Evolutionary conservation across 176 grass and related monocot species (phyloP), one percentile per base, ranked within the genome.

Genomic region (Triticum monococcum): DNA sequence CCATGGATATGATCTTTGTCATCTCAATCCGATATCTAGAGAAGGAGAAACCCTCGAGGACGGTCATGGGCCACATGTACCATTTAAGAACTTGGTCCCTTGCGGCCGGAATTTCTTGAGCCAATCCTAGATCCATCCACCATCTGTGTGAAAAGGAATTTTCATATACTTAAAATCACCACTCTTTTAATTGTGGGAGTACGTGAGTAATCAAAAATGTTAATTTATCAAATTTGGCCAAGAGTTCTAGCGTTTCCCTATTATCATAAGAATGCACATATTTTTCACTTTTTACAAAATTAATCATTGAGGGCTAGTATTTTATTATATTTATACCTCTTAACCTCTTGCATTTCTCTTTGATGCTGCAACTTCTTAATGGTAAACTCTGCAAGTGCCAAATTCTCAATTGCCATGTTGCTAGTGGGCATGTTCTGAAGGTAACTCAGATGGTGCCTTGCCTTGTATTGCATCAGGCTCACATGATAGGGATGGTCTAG

Each of bases 401-500:
- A 16, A 52, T 84, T 74, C 83, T 93, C 80, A 25, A 93, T 75
- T 26, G 63, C 64, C 66, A 3, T 54, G 60, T 78, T 62, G 5
- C 89, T 85, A 1, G 0, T 57, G 17, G 68, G 50, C 64, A 66
- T 38, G 25, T 4, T 79, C 32, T 81, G 69, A 2, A 85, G 61
- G 63, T 81, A 86, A 35, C 12, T 74, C 28, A 93, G 80, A 17
- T 93, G 88, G 24, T 93, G 91, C 57, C 86, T 87, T 10, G 91
- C 91, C 75, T 91, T 93, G 76, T 83, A 95, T 17, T 56, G 87
- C 81, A 28, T 88, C 9, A 91, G 76, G 77, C 71, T 95, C 8
- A 72, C 17, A 75, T 95, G 91, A 79, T 93, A 91, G 3, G 94
- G 91, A 79, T 91, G 84, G 12, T 95, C 91, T 8, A 95, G 48